Conservation (phyloP, 306 rosid species). For the Adenanthera pavonina region DNA sequence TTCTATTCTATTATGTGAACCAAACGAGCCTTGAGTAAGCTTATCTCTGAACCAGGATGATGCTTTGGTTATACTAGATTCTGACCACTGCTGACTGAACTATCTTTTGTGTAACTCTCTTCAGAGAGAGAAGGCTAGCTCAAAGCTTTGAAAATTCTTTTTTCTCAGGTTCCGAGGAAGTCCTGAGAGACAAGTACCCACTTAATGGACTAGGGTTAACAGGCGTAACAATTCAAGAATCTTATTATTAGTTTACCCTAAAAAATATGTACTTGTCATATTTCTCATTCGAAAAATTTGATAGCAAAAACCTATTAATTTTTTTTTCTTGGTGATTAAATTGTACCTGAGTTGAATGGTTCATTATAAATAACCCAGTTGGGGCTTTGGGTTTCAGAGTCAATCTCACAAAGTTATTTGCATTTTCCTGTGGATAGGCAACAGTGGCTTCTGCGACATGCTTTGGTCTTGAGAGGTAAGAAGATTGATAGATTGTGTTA, state of each 20-base stretch:
- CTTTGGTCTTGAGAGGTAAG: slow-evolving; percentile 85
- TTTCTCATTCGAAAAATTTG: neutral
- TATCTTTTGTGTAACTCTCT: neutral
- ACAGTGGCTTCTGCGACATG: slow-evolving; percentile 82
- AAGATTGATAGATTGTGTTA: neutral
- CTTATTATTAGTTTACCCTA: neutral
- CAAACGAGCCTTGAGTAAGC: neutral
- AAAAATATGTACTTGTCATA: neutral
- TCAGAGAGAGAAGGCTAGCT: neutral
- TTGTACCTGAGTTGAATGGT: neutral
- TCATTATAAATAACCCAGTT: neutral
- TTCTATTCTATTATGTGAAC: neutral
- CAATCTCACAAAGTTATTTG: slow-evolving; percentile 43
- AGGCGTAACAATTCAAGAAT: neutral
- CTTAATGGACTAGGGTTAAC: neutral
- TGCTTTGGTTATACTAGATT: neutral
- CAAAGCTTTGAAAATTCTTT: neutral
- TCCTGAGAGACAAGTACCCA: neutral
- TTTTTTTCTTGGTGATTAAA: too few species aligned
- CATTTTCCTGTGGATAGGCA: slow-evolving; percentile 61
- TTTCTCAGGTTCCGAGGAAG: neutral
- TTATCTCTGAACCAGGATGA: neutral
- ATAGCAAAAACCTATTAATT: neutral
- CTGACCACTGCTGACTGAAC: neutral
- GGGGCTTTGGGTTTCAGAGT: slow-evolving; percentile 33